Conservation (phyloP, 768 basidiomycete genomes). For the Lentinula edodes region DNA sequence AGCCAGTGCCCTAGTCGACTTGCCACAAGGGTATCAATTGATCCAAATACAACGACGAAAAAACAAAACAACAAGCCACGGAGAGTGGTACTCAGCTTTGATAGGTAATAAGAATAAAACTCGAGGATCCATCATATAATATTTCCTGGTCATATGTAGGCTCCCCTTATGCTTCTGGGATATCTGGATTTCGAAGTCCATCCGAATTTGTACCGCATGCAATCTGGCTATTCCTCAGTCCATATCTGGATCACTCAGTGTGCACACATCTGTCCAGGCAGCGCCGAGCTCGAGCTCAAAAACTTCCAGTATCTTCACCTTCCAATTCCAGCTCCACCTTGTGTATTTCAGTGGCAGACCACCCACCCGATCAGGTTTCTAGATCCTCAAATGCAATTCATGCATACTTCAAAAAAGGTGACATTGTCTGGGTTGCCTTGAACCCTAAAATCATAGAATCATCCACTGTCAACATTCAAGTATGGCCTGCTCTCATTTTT, state of each 20-base stretch:
- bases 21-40: background rate
- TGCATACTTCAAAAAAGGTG: background rate
- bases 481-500: background rate
- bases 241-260: background rate
- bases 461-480: background rate
- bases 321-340: background rate
- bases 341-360: background rate
- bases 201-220: background rate
- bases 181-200: background rate
- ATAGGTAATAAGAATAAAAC: background rate
- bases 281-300: background rate
- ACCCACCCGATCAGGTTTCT: background rate
- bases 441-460: background rate
- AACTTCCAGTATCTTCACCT: background rate
- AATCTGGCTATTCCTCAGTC: background rate
- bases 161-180: background rate
- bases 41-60: background rate
- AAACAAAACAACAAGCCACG: too few relatives aligned
- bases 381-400: background rate
- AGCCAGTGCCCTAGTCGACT: background rate
- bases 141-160: background rate
- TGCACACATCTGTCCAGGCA: background rate
- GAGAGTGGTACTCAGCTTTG: background rate
- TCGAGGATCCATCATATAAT: too few relatives aligned
- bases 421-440: background rate